These are phyloP conservation scores for Cercospora citrullina DNA, from an alignment of 2,329 filamentous ascomycete genomes.

Conservation along the genomic window DNA sequence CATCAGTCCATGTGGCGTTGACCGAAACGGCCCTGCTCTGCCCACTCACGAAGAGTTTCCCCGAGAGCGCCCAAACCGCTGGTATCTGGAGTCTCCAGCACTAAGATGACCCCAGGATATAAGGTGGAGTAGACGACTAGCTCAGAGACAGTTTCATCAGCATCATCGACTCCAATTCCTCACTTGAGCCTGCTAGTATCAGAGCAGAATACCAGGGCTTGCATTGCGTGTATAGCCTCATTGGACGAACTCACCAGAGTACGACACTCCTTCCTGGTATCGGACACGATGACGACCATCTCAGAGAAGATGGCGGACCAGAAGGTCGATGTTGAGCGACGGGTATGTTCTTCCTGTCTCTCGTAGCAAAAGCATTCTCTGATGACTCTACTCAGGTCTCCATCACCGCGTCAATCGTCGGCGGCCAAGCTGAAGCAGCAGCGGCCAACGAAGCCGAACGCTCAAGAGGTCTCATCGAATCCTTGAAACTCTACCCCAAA, in stretches of 20 bases:
- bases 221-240: neutral
- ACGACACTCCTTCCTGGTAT: neutral
- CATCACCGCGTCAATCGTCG: constrained; percentile 7
- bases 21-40: neutral
- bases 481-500: constrained; percentile 18
- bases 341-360: neutral
- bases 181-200: neutral
- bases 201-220: neutral
- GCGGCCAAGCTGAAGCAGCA: constrained; percentile 11
- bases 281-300: neutral
- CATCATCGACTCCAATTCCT: neutral
- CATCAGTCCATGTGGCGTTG: neutral
- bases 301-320: neutral
- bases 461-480: constrained; percentile 12
- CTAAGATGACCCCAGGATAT: neutral
- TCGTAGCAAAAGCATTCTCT: neutral
- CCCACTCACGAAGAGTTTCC: neutral
- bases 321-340: neutral
- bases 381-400: neutral
- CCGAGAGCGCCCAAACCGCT: neutral
- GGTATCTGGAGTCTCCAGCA: constrained; percentile 3
- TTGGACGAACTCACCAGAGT: neutral
- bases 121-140: constrained; percentile 7
- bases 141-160: neutral
- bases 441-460: constrained; percentile 13